A percentile compares a stretch with the other conserved stretches of the same genome.
Conservation (phyloP, 2,329 filamentous ascomycete genomes). For the Dactylellina haptotyla region DNA sequence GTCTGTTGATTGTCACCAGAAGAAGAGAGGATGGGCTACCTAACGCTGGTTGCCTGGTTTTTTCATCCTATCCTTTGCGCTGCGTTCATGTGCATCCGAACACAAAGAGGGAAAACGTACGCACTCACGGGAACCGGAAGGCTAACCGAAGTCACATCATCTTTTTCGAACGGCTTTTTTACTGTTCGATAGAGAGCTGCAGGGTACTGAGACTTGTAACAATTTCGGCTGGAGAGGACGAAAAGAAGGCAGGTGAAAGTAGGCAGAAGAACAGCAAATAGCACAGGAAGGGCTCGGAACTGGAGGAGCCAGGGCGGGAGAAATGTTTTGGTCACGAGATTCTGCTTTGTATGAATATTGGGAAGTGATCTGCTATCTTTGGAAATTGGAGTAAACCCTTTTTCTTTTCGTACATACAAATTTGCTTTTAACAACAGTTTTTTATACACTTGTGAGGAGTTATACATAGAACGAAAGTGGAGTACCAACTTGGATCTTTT, state of each 20-base stretch:
- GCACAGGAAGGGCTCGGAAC: background rate
- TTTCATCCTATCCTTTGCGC: conserved; percentile 17
- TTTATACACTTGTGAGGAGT: too few species aligned
- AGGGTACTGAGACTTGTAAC: conserved; percentile 37
- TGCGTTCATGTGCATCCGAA: conserved; percentile 26
- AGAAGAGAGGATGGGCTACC: conserved; percentile 41
- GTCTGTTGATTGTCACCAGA: conserved; percentile 39
- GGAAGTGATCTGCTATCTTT: conserved; percentile 48
- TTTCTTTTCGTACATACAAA: conserved; percentile 4
- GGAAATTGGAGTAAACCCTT: background rate
- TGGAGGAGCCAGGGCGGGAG: background rate
- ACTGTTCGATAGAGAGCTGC: conserved; percentile 42
- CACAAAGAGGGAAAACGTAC: conserved; percentile 12
- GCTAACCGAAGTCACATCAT: conserved; percentile 39
- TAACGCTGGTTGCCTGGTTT: conserved; percentile 50
- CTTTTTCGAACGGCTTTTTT: conserved; percentile 30
- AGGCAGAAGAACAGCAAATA: conserved; percentile 16
- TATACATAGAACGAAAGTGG: too few species aligned
- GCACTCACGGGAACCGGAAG: conserved; percentile 33
- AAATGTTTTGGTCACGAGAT: conserved; percentile 13
- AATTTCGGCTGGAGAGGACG: conserved; percentile 33
- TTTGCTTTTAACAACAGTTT: too few species aligned
- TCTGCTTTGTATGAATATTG: conserved; percentile 40
- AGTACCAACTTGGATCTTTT: too few species aligned
- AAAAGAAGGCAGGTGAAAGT: conserved; percentile 11